Percentiles rank a stretch among this genome's conserved stretches.
These are phyloP conservation scores for Aspergillus sojae DNA, from an alignment of 2,329 filamentous ascomycete species.

Conservation along the genomic window DNA sequence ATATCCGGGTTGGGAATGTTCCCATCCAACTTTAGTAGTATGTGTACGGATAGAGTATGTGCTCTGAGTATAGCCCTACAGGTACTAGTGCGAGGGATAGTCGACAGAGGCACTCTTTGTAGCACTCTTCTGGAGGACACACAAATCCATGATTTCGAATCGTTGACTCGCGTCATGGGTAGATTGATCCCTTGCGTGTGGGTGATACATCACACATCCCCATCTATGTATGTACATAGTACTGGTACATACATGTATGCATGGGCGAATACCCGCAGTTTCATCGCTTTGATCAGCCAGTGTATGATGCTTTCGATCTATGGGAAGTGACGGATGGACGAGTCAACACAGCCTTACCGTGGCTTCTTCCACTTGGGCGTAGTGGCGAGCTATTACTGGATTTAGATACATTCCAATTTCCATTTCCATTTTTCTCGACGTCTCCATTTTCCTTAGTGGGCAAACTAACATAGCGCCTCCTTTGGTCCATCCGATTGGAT, in stretches of 20 bases:
- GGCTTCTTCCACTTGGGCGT: background rate
- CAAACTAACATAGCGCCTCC: slow-evolving; percentile 5
- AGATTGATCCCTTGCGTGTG: background rate
- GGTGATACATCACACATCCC: slow-evolving; percentile 4
- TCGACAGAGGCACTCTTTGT: background rate
- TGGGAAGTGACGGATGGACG: background rate
- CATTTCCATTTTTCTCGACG: background rate
- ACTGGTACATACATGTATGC: background rate
- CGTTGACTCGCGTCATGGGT: background rate
- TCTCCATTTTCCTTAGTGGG: slow-evolving; percentile 4
- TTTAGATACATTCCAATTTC: background rate
- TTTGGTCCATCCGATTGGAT: slow-evolving; percentile 24
- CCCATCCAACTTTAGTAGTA: background rate
- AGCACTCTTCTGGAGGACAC: background rate
- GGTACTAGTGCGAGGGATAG: background rate
- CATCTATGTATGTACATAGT: background rate
- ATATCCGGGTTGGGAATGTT: background rate
- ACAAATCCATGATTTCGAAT: background rate
- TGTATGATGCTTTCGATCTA: background rate
- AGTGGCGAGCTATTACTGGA: slow-evolving; percentile 2
- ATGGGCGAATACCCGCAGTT: background rate
- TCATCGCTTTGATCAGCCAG: background rate
- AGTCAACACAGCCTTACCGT: slow-evolving; percentile 1
- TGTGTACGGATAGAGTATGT: background rate
- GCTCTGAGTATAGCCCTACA: background rate